A percentile compares a stretch with the other conserved stretches of the same genome.
Conservation (phyloP, 2,329 filamentous ascomycete species). For the Trichoderma harzianum region DNA sequence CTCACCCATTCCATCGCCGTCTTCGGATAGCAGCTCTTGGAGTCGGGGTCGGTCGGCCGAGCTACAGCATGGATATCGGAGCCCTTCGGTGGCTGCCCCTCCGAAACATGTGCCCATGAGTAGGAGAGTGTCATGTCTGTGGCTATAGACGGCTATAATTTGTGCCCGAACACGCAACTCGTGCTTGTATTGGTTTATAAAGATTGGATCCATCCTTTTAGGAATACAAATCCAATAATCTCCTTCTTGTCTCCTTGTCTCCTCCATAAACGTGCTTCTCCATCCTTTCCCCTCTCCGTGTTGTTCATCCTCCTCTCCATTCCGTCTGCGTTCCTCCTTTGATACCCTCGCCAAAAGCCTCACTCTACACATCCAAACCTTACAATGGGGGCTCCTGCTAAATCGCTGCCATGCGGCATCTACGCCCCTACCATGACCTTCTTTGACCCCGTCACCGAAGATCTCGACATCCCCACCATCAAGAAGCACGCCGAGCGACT, state of each 20-base stretch:
- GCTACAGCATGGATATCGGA: neutral
- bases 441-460: conserved; percentile 79
- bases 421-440: conserved; percentile 91
- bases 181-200: neutral
- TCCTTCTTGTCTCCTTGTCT: neutral
- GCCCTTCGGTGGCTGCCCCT: conserved; percentile 2
- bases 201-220: neutral
- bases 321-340: neutral
- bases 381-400: conserved; percentile 31
- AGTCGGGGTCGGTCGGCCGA: neutral
- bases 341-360: neutral
- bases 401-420: conserved; percentile 72
- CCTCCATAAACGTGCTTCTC: neutral
- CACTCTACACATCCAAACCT: neutral
- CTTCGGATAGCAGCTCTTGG: conserved; percentile 6
- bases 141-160: conserved; percentile 4
- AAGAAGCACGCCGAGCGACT: conserved; percentile 78
- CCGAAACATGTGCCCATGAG: neutral
- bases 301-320: neutral
- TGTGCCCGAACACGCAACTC: neutral
- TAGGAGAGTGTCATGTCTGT: neutral
- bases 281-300: neutral
- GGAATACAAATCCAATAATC: neutral
- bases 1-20: conserved; percentile 2
- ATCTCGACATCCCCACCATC: conserved; percentile 75